Conservation (phyloP, 805 yeast genomes). For the Candida easanensis region DNA sequence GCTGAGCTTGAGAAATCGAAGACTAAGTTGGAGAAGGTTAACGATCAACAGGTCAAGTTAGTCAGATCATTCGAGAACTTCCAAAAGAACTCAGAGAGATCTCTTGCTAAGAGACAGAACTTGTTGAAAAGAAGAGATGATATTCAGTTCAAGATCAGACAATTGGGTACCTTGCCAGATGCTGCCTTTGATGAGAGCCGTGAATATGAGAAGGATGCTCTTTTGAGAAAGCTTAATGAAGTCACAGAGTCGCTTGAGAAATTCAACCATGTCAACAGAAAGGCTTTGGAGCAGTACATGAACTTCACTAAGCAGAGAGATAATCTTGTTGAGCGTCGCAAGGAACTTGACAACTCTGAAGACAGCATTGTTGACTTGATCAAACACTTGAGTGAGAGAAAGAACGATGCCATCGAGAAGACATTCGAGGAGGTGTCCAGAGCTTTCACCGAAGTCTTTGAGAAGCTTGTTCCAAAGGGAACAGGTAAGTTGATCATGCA, state of each 20-base stretch:
- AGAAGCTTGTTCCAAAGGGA: slow-evolving; percentile 79
- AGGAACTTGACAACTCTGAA: slow-evolving; percentile 67
- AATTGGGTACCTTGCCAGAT: slow-evolving; percentile 86
- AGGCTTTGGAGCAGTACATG: slow-evolving; percentile 81
- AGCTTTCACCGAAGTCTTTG: slow-evolving; percentile 74
- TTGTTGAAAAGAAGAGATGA: slow-evolving; percentile 65
- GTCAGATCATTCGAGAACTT: slow-evolving; percentile 56
- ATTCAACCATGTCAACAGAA: slow-evolving; percentile 79
- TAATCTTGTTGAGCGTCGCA: slow-evolving; percentile 59
- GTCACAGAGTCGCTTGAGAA: slow-evolving; percentile 57
- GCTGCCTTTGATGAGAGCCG: slow-evolving; percentile 54
- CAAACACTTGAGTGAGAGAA: slow-evolving; percentile 65
- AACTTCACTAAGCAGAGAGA: slow-evolving; percentile 72
- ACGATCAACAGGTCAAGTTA: slow-evolving; percentile 53
- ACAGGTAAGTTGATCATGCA: slow-evolving; percentile 70
- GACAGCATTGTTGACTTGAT: slow-evolving; percentile 73
- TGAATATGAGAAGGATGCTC: slow-evolving; percentile 40
- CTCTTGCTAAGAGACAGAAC: slow-evolving; percentile 58
- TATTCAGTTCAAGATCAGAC: slow-evolving; percentile 67
- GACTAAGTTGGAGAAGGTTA: slow-evolving; percentile 43
- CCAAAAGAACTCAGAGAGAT: slow-evolving; percentile 63
- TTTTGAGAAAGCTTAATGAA: slow-evolving; percentile 51
- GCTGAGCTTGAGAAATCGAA: slow-evolving; percentile 33
- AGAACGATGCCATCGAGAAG: slow-evolving; percentile 75
- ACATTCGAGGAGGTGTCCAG: slow-evolving; percentile 76